Conservation (phyloP, 768 basidiomycete genomes). For the Auricularia sp. region DNA sequence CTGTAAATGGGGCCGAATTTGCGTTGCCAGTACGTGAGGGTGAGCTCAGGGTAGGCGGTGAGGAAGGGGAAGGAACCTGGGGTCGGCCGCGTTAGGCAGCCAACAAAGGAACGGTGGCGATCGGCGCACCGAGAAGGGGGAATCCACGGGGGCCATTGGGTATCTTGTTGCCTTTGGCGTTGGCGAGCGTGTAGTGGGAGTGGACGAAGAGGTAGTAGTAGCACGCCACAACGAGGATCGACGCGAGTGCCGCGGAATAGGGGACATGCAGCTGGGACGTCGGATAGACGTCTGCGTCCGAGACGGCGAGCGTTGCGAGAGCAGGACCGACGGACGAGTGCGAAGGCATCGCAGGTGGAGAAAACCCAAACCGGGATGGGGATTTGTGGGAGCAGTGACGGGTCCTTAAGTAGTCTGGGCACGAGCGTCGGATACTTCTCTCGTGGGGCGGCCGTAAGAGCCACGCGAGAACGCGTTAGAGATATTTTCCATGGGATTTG, state of each 20-base stretch:
- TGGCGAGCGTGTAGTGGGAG: not conserved
- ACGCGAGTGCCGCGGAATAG: not conserved
- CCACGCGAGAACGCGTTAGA: not conserved
- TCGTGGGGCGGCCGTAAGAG: not conserved
- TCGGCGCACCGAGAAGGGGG: not conserved
- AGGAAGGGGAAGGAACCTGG: constrained; percentile 19
- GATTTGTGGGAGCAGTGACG: not conserved
- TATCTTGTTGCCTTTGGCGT: not conserved
- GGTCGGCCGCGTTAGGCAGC: not conserved
- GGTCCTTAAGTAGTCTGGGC: not conserved
- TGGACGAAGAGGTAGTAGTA: not conserved
- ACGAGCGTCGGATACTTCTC: not conserved
- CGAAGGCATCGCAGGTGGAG: not conserved
- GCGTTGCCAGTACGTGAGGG: constrained; percentile 32
- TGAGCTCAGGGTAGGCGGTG: constrained; percentile 30
- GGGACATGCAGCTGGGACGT: not conserved
- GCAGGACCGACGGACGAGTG: not conserved
- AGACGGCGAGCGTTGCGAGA: not conserved
- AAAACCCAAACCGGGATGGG: not conserved
- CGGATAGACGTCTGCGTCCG: not conserved
- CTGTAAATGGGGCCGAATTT: constrained; percentile 36
- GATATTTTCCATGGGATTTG: not conserved
- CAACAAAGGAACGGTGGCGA: not conserved
- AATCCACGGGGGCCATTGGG: not conserved
- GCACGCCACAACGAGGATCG: not conserved